These are phyloP conservation scores for Botrytis hyacinthi DNA, from an alignment of 2,329 filamentous ascomycete genomes.

Conservation along the genomic window DNA sequence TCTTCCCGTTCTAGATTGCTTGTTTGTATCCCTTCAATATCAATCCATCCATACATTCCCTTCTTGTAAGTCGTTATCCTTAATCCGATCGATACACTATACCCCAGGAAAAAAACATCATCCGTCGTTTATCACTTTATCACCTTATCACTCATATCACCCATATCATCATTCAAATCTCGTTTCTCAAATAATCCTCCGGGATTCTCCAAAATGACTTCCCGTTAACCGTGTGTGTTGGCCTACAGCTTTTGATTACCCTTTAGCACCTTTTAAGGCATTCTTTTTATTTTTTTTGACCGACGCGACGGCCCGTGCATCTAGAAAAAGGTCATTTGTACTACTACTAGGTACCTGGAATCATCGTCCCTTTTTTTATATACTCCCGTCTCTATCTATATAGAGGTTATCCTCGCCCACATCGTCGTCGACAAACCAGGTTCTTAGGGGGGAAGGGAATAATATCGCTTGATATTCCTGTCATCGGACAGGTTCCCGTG, in stretches of 20 bases:
- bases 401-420: slow-evolving; percentile 9
- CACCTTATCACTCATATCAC: not conserved
- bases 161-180: slow-evolving; percentile 1
- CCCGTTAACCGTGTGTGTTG: slow-evolving; percentile 5
- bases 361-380: not conserved
- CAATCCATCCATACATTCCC: not conserved
- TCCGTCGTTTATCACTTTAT: not conserved
- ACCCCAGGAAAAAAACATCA: not conserved
- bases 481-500: slow-evolving; percentile 3
- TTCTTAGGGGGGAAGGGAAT: not conserved
- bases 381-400: not conserved
- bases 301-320: slow-evolving; percentile 10
- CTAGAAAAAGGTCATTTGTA: slow-evolving; percentile 18
- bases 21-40: not conserved
- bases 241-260: not conserved
- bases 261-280: slow-evolving; percentile 10
- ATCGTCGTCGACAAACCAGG: not conserved
- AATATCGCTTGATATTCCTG: slow-evolving; percentile 2
- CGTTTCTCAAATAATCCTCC: slow-evolving; percentile 5
- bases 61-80: slow-evolving; percentile 5
- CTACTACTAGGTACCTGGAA: not conserved
- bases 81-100: not conserved
- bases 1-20: slow-evolving; percentile 13
- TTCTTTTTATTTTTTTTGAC: slow-evolving; percentile 1
- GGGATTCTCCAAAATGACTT: slow-evolving; percentile 12